Base-by-base conservation (phyloP, 192 early-diverging fungal genomes). In the Physocladia obscura region DNA sequence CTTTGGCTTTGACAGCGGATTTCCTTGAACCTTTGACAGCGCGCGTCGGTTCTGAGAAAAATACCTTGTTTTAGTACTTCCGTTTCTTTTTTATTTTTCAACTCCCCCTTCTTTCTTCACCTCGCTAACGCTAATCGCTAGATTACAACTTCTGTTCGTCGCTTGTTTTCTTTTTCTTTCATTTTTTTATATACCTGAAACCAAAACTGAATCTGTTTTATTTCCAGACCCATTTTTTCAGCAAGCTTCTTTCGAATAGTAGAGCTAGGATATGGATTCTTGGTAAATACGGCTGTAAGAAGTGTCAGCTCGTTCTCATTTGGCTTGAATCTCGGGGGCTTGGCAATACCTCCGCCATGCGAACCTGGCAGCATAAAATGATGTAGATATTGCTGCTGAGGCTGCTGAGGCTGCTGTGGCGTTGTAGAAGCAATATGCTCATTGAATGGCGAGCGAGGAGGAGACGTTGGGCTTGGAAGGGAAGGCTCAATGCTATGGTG, bases 121-220 rank as follows among this genome's bases (percentile, higher is more conserved):
- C 40, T 8, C n/a, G 40, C 8, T 44, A 44, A 13, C 40, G n/a
- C 8, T 44, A n/a, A 8, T 44, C 40, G 40, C n/a, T n/a, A n/a
- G n/a, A n/a, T n/a, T n/a, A n/a, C n/a, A n/a, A n/a, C n/a, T n/a
- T n/a, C n/a, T n/a, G 13, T n/a, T n/a, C n/a, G n/a, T n/a, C n/a
- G n/a, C n/a, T n/a, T n/a, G n/a, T n/a, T n/a, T n/a, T n/a, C n/a
- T n/a, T n/a, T n/a, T n/a, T n/a, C n/a, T n/a, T n/a, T n/a, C n/a
- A n/a, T n/a, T 8, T n/a, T 44, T 8, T 44, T 8, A 8, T n/a
- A 44, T 13, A 44, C 40, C 37, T 68, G 65, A 37, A 68, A 68
- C 65, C 65, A 68, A 27, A 68, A 68, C 47, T 68, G 65, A 56
- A 68, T 68, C 54, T 68, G 65, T 22, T 40, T 54, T 22, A 27